Conservation (phyloP, 495 filamentous ascomycete genomes). For the Penicillium alfredii region DNA sequence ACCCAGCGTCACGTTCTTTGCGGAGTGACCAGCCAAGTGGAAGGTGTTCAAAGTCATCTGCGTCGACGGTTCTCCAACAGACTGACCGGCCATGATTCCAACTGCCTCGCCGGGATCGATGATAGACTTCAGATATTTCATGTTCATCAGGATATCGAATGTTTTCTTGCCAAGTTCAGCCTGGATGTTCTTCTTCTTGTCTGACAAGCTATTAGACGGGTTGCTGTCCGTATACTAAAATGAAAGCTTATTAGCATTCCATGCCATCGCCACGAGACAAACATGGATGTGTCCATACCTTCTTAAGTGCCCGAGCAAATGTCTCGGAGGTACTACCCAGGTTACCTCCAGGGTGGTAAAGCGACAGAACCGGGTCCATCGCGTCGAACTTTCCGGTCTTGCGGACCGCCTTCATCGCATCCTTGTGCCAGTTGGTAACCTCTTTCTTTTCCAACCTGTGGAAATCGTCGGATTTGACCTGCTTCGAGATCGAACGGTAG, state of each 20-base stretch:
- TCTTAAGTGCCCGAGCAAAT: slow-evolving; percentile 61
- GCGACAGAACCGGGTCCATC: slow-evolving; percentile 70
- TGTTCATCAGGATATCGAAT: slow-evolving; percentile 74
- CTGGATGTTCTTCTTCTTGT: slow-evolving; percentile 60
- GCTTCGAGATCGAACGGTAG: slow-evolving; percentile 48
- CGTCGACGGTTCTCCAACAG: slow-evolving; percentile 92
- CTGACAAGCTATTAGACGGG: slow-evolving; percentile 66
- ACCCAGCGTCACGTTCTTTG: slow-evolving; percentile 98
- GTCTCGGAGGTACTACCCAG: slow-evolving; percentile 84
- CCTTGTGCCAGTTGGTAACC: slow-evolving; percentile 54
- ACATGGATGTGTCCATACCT: slow-evolving; percentile 35
- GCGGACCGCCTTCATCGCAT: slow-evolving; percentile 70
- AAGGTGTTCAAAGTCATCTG: slow-evolving; percentile 99
- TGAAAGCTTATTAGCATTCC: slow-evolving; percentile 19
- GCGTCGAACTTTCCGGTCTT: slow-evolving; percentile 61
- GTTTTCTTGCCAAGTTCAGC: slow-evolving; percentile 60
- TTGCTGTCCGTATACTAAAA: slow-evolving; percentile 69
- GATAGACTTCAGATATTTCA: slow-evolving; percentile 88
- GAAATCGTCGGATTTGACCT: slow-evolving; percentile 47
- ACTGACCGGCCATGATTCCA: slow-evolving; percentile 93
- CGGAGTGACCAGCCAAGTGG: slow-evolving; percentile 96
- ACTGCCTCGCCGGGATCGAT: slow-evolving; percentile 98
- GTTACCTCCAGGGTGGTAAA: slow-evolving; percentile 67
- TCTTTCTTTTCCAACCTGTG: slow-evolving; percentile 48
- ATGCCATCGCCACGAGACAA: not conserved